phyloP scores from a whole-genome alignment of 768 basidiomycete species.

The Calocera cornea region DNA sequence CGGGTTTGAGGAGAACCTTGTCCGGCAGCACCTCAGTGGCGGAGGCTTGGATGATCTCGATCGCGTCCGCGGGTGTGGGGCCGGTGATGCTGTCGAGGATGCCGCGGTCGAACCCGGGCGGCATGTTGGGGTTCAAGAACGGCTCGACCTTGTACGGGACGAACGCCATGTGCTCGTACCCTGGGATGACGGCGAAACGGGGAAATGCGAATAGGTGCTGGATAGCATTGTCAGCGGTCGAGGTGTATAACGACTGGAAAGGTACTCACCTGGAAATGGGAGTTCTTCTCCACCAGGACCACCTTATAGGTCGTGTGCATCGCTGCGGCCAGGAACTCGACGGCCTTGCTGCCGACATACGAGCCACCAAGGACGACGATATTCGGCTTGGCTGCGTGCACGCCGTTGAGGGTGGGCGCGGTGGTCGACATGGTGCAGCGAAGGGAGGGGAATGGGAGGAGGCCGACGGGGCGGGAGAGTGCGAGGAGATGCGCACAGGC shows the following conservation, averaged over 20 bases:
- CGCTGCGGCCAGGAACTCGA: slow-evolving; percentile 28
- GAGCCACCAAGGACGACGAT: slow-evolving; percentile 44
- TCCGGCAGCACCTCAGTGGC: not conserved
- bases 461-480: not conserved
- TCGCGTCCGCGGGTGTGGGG: not conserved
- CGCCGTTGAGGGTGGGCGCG: slow-evolving; percentile 1
- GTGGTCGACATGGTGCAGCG: not conserved
- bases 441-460: not conserved
- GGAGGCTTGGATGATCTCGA: not conserved
- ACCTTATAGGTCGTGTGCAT: slow-evolving; percentile 42
- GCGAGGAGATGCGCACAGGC: not conserved
- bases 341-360: slow-evolving; percentile 33
- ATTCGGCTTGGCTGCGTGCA: slow-evolving; percentile 22
- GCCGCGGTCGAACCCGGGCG: slow-evolving; percentile 11
- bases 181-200: slow-evolving; percentile 41
- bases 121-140: slow-evolving; percentile 30
- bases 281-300: slow-evolving; percentile 44
- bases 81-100: not conserved
- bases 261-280: slow-evolving; percentile 14
- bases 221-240: not conserved
- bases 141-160: slow-evolving; percentile 33
- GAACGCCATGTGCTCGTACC: slow-evolving; percentile 56
- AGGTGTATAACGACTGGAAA: no score
- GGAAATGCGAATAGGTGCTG: slow-evolving; percentile 45
- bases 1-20: not conserved